Percentiles rank a stretch among this genome's conserved stretches.
These are phyloP conservation scores for Cladosporium colombiae DNA, from an alignment of 2,329 filamentous ascomycete species.

Conservation along the genomic window DNA sequence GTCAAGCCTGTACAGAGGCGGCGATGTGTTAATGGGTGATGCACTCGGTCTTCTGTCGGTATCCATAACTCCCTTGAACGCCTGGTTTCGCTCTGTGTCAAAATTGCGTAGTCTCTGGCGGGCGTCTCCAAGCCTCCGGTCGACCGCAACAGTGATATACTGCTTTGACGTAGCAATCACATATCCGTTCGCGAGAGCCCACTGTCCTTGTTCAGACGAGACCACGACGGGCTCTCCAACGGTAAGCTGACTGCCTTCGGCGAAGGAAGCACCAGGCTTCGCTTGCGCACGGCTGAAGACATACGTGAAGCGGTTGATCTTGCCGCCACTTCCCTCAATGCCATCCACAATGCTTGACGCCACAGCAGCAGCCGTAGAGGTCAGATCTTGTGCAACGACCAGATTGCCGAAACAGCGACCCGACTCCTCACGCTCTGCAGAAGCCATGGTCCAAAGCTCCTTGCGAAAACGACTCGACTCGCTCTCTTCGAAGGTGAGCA, in stretches of 20 bases:
- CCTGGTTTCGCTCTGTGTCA: conserved; percentile 73
- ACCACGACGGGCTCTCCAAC: conserved; percentile 93
- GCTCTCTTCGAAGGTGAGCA: conserved; percentile 92
- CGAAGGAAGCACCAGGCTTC: conserved; percentile 70
- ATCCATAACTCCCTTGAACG: conserved; percentile 90
- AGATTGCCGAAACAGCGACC: conserved; percentile 90
- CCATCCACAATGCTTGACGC: conserved; percentile 29
- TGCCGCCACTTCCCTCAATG: conserved; percentile 54
- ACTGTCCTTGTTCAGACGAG: conserved; percentile 92
- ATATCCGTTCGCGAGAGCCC: conserved; percentile 89
- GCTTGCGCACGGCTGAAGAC: conserved; percentile 66
- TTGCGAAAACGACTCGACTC: conserved; percentile 82
- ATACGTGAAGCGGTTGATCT: conserved; percentile 91
- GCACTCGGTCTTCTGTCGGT: conserved; percentile 56
- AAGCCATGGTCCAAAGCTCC: conserved; percentile 96
- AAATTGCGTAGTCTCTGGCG: conserved; percentile 76
- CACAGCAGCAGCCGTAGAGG: conserved; percentile 24
- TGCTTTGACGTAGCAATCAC: conserved; percentile 75
- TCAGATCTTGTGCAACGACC: conserved; percentile 62
- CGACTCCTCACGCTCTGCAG: conserved; percentile 80
- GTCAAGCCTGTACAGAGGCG: conserved; percentile 78
- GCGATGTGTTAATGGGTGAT: conserved; percentile 29
- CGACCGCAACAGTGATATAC: conserved; percentile 83
- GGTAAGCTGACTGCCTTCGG: conserved; percentile 78
- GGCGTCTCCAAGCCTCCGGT: conserved; percentile 84